Conservation (phyloP, 2,329 filamentous ascomycete species). For the Trichoderma sp. region DNA sequence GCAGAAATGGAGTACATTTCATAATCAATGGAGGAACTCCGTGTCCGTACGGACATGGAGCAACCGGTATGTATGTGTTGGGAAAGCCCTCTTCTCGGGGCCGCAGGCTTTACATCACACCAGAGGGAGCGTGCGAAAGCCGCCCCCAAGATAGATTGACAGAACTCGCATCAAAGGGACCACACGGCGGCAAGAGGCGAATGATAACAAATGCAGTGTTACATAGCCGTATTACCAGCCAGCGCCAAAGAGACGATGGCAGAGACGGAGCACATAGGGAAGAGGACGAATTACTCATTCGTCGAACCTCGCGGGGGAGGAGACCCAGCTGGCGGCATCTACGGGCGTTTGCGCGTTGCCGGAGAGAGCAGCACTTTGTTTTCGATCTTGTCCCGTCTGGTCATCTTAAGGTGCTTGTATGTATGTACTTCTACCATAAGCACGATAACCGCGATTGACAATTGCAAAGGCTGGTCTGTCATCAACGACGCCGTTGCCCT, state of each 20-base stretch:
- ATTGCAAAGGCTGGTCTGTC: constrained; percentile 7
- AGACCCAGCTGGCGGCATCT: neutral
- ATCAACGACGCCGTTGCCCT: constrained; percentile 16
- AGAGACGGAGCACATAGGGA: too few relatives aligned
- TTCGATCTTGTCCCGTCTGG: neutral
- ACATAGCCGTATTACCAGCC: neutral
- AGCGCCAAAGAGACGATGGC: neutral
- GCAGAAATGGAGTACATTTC: neutral
- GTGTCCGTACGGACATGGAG: neutral
- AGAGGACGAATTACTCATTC: neutral
- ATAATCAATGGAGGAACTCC: neutral
- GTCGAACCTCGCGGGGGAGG: neutral
- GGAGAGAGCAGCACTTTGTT: constrained; percentile 8
- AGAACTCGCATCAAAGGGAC: too few relatives aligned
- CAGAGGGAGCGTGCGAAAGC: neutral
- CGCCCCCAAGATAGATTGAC: too few relatives aligned
- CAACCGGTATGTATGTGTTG: constrained; percentile 6
- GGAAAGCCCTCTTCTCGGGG: neutral
- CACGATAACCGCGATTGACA: neutral
- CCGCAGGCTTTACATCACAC: neutral
- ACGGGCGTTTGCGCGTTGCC: constrained; percentile 21
- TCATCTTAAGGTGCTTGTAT: too few relatives aligned
- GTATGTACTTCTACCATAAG: neutral
- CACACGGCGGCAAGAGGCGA: too few relatives aligned
- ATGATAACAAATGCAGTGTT: constrained; percentile 8